Percentiles rank a stretch among this genome's conserved stretches.
Conservation (phyloP, 1,284 basidiomycete genomes). For the Ceratobasidium sp. region DNA sequence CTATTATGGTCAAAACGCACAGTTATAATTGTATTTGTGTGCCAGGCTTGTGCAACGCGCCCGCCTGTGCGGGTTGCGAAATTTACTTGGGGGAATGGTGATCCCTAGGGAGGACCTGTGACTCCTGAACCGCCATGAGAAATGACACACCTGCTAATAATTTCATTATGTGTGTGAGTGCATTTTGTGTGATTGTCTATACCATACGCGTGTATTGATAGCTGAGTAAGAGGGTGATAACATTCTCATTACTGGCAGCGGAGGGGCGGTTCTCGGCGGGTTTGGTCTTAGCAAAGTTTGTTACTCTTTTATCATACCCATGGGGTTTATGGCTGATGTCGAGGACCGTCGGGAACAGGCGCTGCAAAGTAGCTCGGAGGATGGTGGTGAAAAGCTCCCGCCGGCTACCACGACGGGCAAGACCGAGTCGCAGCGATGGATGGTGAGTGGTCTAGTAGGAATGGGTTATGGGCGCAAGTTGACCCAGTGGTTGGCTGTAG, state of each 20-base stretch:
- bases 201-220: no score
- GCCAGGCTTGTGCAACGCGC: no score
- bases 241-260: slow-evolving; percentile 14
- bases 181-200: no score
- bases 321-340: neutral
- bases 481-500: neutral
- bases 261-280: slow-evolving; percentile 13
- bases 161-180: no score
- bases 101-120: no score
- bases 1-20: no score
- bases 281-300: slow-evolving; percentile 25
- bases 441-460: neutral
- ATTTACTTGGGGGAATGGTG: no score
- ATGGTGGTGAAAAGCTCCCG: neutral
- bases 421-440: neutral
- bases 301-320: neutral
- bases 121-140: no score
- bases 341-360: neutral
- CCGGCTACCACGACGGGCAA: neutral
- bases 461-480: neutral
- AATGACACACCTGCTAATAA: no score
- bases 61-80: no score
- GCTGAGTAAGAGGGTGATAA: slow-evolving; percentile 38
- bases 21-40: no score
- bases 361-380: neutral